These are phyloP conservation scores for Tetrapisispora namnaoensis DNA, from an alignment of 805 yeast species.

Conservation along the genomic window DNA sequence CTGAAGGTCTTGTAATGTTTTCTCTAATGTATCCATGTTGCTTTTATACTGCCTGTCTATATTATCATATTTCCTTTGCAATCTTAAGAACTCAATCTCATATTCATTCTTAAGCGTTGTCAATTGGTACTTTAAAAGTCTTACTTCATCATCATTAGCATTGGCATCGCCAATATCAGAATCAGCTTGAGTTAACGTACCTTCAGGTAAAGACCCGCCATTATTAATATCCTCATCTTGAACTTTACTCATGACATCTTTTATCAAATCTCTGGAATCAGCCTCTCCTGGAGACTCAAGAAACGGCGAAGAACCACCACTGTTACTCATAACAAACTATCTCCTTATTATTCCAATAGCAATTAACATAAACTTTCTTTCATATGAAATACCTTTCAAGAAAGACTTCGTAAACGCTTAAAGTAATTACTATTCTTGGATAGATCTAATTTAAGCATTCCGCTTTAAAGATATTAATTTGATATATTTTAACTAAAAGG, in stretches of 20 bases:
- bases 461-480: neutral
- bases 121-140: conserved; percentile 30
- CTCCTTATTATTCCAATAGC: neutral
- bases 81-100: conserved; percentile 23
- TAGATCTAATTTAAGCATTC: neutral
- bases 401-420: neutral
- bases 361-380: neutral
- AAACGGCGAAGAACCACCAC: conserved; percentile 32
- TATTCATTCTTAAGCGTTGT: conserved; percentile 32
- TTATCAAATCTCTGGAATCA: neutral
- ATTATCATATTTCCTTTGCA: conserved; percentile 16
- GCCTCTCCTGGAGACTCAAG: conserved; percentile 25
- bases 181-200: too few species aligned
- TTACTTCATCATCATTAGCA: conserved; percentile 18
- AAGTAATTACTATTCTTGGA: too few species aligned
- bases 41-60: conserved; percentile 29
- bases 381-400: neutral
- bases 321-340: conserved; percentile 11
- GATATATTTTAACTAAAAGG: neutral
- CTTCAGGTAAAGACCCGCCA: too few species aligned
- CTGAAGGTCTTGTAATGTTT: conserved; percentile 27
- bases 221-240: too few species aligned
- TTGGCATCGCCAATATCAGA: too few species aligned
- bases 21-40: conserved; percentile 23
- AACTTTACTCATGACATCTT: too few species aligned